Evolutionary conservation across 176 grass and related monocot genomes (phyloP), one percentile per base, ranked within the genome.

Genomic region (Dactylis glomerata): DNA sequence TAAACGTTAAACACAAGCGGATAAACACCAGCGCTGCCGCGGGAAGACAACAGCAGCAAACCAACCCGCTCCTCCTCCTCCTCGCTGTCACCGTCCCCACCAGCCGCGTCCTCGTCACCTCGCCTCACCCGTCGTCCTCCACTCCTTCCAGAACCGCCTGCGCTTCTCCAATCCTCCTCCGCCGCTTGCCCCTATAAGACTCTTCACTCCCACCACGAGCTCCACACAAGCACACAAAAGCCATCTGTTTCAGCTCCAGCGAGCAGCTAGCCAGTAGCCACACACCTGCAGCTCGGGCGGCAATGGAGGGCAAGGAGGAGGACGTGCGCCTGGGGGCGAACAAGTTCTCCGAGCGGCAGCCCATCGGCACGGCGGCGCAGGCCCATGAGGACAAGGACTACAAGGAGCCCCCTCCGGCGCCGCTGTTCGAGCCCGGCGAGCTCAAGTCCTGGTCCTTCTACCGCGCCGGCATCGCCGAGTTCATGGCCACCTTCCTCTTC

Each of bases 401-500:
- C 92, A 92, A 90, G 89, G 94, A 97, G 71, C 86, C 83, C 6
- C 94, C 94, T 5, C 92, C 92, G 26, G 94, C 89, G 26, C 92
- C 94, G 13, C 58, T 97, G 20, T 94, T 97, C 49, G 94, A 94
- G 85, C 94, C 92, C 10, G 92, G 92, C 31, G 94, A 97, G 85
- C 90, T 97, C 85, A 94, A 88, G 79, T 97, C 94, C 2, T 97
- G 94, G 94, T 97, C 94, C 14, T 97, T 97, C 87, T 97, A 94
- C 92, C 91, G 96, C 75, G 96, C 96, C 4, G 96, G 96, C 42
- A 98, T 98, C 58, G 93, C 96, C 66, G 96, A 98, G 95, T 97
- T 97, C 74, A 84, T 91, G 27, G 92, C 92, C 86, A 97, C 90
- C 67, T 97, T 97, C 83, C 95, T 97, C 74, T 97, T 97, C 88